Conservation (phyloP, 257 asterid species). For the Solanum piurae region DNA sequence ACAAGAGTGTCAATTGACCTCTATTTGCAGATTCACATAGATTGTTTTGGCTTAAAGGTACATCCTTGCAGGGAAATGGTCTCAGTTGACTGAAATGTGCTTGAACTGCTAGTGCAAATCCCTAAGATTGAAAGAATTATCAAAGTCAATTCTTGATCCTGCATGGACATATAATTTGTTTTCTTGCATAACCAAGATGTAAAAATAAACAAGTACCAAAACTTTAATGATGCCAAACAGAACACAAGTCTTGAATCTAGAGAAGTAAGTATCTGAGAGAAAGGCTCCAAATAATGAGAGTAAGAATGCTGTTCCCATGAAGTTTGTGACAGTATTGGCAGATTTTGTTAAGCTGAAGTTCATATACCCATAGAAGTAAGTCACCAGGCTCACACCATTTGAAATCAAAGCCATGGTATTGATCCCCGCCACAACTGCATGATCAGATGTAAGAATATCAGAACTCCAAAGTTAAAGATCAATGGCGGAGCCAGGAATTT, state of each 20-base stretch:
- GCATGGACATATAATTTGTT: background rate
- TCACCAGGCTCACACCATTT: slow-evolving; percentile 54
- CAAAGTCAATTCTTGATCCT: background rate
- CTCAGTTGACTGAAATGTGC: slow-evolving; percentile 51
- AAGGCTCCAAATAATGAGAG: slow-evolving; percentile 49
- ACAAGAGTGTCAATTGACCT: slow-evolving; percentile 39
- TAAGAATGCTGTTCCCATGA: slow-evolving; percentile 51
- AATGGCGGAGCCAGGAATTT: background rate
- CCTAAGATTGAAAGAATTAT: slow-evolving; percentile 26
- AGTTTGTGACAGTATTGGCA: slow-evolving; percentile 55
- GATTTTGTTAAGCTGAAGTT: slow-evolving; percentile 43
- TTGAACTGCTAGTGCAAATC: slow-evolving; percentile 48
- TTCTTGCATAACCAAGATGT: background rate
- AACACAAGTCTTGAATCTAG: slow-evolving; percentile 41
- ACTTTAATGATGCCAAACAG: slow-evolving; percentile 35
- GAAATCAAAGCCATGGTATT: slow-evolving; percentile 57
- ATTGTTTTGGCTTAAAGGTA: slow-evolving; percentile 4
- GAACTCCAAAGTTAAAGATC: background rate
- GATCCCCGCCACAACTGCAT: slow-evolving; percentile 38
- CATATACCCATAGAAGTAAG: slow-evolving; percentile 50
- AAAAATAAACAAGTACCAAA: slow-evolving; percentile 13
- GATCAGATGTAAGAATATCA: slow-evolving; percentile 27
- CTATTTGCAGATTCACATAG: slow-evolving; percentile 31
- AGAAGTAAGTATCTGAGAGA: slow-evolving; percentile 50
- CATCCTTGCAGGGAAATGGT: slow-evolving; percentile 61